phyloP scores from a whole-genome alignment of 148 eudicot species.

The Cornus suecica region DNA sequence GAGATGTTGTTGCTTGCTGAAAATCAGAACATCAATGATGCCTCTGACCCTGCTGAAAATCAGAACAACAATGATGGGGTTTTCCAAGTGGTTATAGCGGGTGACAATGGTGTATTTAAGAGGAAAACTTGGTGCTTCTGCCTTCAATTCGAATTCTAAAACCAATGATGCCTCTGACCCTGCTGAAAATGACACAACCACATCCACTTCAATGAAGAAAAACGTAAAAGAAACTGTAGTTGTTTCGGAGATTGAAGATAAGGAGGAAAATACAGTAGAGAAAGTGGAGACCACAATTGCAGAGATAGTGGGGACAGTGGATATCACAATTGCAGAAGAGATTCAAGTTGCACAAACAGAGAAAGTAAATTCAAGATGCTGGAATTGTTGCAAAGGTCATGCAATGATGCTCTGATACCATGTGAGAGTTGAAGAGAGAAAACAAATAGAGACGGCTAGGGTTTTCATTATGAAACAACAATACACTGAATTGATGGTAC shows the following conservation, averaged over 20 bases:
- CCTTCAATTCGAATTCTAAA: constrained; percentile 21
- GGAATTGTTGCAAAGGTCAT: no score
- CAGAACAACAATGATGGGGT: no score
- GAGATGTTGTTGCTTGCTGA: no score
- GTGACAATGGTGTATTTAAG: constrained; percentile 40
- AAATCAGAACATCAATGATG: no score
- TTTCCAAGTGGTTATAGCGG: constrained; percentile 19
- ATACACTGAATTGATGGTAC: no score
- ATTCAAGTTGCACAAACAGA: no score
- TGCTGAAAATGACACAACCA: constrained; percentile 18
- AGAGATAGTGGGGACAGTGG: constrained; percentile 11
- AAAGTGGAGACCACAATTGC: constrained; percentile 11
- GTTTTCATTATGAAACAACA: no score
- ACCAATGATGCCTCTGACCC: constrained; percentile 11
- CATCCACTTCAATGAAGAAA: constrained; percentile 1
- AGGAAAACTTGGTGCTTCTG: constrained; percentile 27
- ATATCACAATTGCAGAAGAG: neutral
- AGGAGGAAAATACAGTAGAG: constrained; percentile 11
- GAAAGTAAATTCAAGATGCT: no score
- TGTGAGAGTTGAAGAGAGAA: no score
- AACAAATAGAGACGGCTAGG: no score
- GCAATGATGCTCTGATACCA: no score
- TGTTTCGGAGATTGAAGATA: constrained; percentile 15
- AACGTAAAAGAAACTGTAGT: constrained; percentile 16
- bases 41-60: no score